Conservation (phyloP, 805 yeast genomes). For the Saturnispora bothae region DNA sequence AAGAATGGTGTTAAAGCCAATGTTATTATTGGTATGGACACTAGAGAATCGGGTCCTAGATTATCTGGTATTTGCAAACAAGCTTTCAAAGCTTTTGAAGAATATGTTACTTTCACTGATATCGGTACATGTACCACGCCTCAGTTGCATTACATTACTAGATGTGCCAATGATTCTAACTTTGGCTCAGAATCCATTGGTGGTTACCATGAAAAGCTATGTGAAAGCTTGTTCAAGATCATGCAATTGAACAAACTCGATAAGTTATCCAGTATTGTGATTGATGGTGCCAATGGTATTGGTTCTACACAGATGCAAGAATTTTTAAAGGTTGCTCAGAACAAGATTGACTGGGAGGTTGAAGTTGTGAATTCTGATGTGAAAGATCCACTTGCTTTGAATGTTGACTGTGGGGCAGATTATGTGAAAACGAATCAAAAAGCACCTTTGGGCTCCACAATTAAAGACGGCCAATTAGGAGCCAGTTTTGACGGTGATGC, state of each 20-base stretch:
- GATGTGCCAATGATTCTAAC: conserved; percentile 52
- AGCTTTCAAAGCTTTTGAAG: conserved; percentile 34
- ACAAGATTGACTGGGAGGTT: conserved; percentile 28
- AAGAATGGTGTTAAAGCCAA: conserved; percentile 27
- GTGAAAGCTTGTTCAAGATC: conserved; percentile 41
- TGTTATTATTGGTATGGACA: conserved; percentile 73
- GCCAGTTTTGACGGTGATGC: conserved; percentile 97
- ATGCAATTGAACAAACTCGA: conserved; percentile 20
- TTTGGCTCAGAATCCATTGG: conserved; percentile 55
- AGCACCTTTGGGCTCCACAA: conserved; percentile 45
- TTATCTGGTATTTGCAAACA: conserved; percentile 49
- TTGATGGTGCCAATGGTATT: conserved; percentile 96
- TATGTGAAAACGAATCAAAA: conserved; percentile 83
- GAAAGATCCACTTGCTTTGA: conserved; percentile 46
- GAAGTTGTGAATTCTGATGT: conserved; percentile 44
- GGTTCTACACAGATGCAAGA: conserved; percentile 66
- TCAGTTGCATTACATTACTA: conserved; percentile 79
- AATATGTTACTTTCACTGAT: conserved; percentile 33
- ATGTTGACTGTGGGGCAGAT: conserved; percentile 88
- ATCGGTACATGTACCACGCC: conserved; percentile 83
- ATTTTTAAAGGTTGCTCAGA: conserved; percentile 26
- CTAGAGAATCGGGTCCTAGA: conserved; percentile 72
- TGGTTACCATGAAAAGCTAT: conserved; percentile 62
- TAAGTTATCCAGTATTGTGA: conserved; percentile 32
- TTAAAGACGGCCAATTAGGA: conserved; percentile 34